Percentiles rank a stretch among this genome's conserved stretches.
Conservation (phyloP, 257 asterid species). For the Thymus mandschuricus region DNA sequence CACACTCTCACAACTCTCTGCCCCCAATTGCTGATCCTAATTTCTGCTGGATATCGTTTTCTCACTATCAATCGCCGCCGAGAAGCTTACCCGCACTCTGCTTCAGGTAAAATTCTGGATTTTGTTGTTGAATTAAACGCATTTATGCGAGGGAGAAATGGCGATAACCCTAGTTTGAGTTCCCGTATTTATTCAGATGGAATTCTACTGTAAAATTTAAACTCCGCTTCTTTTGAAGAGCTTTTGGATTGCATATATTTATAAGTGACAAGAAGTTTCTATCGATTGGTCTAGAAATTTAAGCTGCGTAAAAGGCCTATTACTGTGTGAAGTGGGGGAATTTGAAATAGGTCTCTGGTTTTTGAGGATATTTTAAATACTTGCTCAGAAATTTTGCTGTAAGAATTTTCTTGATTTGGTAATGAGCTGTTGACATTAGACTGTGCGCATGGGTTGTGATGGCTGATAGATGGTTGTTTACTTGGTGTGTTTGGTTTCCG, state of each 20-base stretch:
- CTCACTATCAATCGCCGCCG: background rate
- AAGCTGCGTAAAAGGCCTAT: background rate
- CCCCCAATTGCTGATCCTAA: background rate
- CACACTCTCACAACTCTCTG: background rate
- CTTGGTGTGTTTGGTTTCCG: background rate
- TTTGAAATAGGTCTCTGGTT: background rate
- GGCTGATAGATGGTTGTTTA: background rate
- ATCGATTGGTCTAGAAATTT: background rate
- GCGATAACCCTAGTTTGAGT: no score
- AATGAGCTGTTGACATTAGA: background rate
- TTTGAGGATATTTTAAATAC: no score
- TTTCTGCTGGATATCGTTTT: background rate
- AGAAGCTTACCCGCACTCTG: background rate
- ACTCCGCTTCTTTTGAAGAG: background rate
- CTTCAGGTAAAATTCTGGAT: no score
- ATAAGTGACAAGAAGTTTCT: background rate
- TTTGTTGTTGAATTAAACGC: background rate
- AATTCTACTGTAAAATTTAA: background rate
- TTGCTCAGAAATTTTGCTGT: no score
- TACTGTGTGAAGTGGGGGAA: background rate
- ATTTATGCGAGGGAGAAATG: no score
- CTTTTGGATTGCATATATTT: no score
- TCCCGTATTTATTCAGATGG: background rate
- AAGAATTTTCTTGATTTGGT: conserved; percentile 15
- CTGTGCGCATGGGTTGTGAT: background rate